Conservation (phyloP, 306 rosid species). For the Oxytropis ochrocephala region DNA sequence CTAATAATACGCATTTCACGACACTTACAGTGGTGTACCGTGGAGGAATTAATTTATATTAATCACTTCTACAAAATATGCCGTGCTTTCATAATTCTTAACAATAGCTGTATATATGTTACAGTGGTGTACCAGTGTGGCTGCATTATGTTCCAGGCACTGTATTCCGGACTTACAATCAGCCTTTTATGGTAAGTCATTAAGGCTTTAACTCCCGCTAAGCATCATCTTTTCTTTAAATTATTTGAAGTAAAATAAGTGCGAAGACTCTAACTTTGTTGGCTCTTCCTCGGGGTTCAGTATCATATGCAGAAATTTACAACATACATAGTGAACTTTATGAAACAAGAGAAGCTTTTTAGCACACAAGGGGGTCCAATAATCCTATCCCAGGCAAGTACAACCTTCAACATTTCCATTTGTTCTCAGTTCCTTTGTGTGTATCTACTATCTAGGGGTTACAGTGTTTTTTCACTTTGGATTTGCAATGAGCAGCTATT, state of each 20-base stretch:
- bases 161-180: slow-evolving; percentile 74
- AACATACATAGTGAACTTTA: slow-evolving; percentile 66
- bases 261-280: slow-evolving; percentile 18
- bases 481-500: not conserved
- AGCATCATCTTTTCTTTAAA: not conserved
- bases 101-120: slow-evolving; percentile 23
- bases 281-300: slow-evolving; percentile 38
- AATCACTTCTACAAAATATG: not conserved
- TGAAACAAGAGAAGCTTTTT: slow-evolving; percentile 88
- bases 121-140: slow-evolving; percentile 97
- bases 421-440: not conserved
- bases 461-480: not conserved
- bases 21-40: not conserved
- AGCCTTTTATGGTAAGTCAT: slow-evolving; percentile 68
- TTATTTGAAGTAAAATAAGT: slow-evolving; percentile 5
- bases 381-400: slow-evolving; percentile 91
- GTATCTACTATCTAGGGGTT: not conserved
- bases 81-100: slow-evolving; percentile 10
- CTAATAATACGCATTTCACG: too few relatives aligned
- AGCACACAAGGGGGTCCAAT: slow-evolving; percentile 95
- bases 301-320: slow-evolving; percentile 82
- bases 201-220: slow-evolving; percentile 12
- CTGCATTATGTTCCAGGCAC: slow-evolving; percentile 86
- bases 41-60: not conserved
- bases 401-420: slow-evolving; percentile 6